Evolutionary conservation across 192 early-diverging fungal genomes (phyloP).

Genomic region (Backusella australiensis): DNA sequence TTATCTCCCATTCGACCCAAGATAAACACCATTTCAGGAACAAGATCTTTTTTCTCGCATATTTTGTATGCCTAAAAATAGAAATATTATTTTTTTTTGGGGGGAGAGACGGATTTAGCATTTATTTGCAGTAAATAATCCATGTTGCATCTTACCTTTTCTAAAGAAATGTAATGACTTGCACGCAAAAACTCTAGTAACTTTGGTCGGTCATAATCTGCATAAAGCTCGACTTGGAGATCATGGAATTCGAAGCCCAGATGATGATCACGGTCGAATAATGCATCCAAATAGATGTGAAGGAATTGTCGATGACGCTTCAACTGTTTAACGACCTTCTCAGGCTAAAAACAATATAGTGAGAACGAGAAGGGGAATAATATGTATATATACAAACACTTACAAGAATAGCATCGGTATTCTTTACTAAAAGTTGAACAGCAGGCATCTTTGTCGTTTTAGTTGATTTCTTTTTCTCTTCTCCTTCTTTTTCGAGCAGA

Average conservation of each 20-base stretch:
- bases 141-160: constrained; percentile 49
- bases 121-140: constrained; percentile 7
- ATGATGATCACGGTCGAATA: constrained; percentile 72
- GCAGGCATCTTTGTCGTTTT: constrained; percentile 45
- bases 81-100: constrained; percentile 14
- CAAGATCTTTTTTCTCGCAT: constrained; percentile 83
- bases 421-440: constrained; percentile 78
- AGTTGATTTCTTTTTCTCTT: not conserved
- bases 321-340: constrained; percentile 73
- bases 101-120: not conserved
- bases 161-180: constrained; percentile 74
- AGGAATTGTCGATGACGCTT: constrained; percentile 54
- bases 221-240: constrained; percentile 86
- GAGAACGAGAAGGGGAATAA: not conserved
- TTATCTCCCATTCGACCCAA: constrained; percentile 98
- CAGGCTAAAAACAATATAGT: constrained; percentile 34
- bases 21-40: constrained; percentile 97
- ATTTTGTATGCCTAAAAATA: constrained; percentile 66
- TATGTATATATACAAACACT: constrained; percentile 1
- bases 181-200: constrained; percentile 84
- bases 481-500: constrained; percentile 38
- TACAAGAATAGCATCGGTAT: constrained; percentile 84
- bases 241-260: constrained; percentile 73
- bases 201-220: constrained; percentile 75
- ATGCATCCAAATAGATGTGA: constrained; percentile 90